A percentile compares a stretch with the other conserved stretches of the same genome.
phyloP scores from a whole-genome alignment of 257 asterid species.

The Catharanthus roseus region DNA sequence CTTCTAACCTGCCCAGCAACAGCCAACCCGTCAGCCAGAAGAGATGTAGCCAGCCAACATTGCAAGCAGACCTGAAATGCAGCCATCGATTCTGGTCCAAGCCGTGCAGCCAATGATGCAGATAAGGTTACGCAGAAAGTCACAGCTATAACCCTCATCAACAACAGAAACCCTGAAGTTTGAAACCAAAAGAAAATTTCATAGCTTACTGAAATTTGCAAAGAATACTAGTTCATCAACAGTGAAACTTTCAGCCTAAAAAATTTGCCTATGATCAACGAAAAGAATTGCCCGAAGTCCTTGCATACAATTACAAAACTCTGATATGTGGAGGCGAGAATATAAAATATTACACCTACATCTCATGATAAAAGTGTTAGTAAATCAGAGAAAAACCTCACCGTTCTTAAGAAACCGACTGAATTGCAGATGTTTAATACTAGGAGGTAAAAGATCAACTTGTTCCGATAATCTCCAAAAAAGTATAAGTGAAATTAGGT shows the following conservation, averaged over 20 bases:
- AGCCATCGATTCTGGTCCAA: slow-evolving; percentile 69
- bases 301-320: neutral
- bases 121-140: slow-evolving; percentile 71
- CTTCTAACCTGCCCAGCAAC: slow-evolving; percentile 67
- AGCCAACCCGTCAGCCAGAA: slow-evolving; percentile 77
- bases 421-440: slow-evolving; percentile 43
- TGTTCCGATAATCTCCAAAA: slow-evolving; percentile 46
- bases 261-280: no score
- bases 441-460: slow-evolving; percentile 61
- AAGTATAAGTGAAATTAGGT: slow-evolving; percentile 53
- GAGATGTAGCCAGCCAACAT: slow-evolving; percentile 71
- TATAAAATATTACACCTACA: neutral
- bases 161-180: slow-evolving; percentile 44
- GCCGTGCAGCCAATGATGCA: slow-evolving; percentile 72
- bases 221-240: neutral
- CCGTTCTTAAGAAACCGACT: slow-evolving; percentile 60
- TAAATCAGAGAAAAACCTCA: slow-evolving; percentile 14
- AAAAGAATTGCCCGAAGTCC: neutral
- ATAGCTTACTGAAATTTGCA: neutral
- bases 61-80: slow-evolving; percentile 83
- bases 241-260: neutral
- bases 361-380: neutral
- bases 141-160: slow-evolving; percentile 66
- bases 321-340: neutral
- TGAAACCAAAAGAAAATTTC: neutral